phyloP scores from a whole-genome alignment of 1,284 basidiomycete species.

The Mycosarcoma mackinlayi region DNA sequence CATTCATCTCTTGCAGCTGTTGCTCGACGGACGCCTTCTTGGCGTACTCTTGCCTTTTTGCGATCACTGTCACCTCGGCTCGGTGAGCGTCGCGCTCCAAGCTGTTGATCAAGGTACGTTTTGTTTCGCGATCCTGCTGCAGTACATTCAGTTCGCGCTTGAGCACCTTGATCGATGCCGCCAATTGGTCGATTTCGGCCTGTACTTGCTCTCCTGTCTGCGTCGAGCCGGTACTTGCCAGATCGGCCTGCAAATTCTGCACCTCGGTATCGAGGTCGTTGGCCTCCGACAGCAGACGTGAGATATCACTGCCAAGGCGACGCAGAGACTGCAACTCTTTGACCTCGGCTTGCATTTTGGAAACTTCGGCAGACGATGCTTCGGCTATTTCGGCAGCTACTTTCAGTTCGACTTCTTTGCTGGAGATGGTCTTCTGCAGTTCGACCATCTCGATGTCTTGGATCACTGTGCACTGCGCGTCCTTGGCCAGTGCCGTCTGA shows the following conservation, averaged over 20 bases:
- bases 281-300: conserved; percentile 39
- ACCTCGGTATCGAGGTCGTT: conserved; percentile 41
- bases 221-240: conserved; percentile 48
- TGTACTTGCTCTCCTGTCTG: conserved; percentile 60
- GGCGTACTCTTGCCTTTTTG: conserved; percentile 50
- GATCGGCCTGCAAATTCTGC: conserved; percentile 47
- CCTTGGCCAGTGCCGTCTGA: conserved; percentile 76
- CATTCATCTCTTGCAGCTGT: conserved; percentile 72
- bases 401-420: conserved; percentile 70
- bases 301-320: conserved; percentile 46
- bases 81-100: conserved; percentile 49
- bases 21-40: conserved; percentile 42
- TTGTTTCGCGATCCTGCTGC: conserved; percentile 54
- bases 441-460: conserved; percentile 61
- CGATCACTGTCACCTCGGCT: conserved; percentile 69
- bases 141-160: conserved; percentile 55
- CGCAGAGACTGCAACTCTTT: conserved; percentile 47
- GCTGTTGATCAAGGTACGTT: conserved; percentile 44
- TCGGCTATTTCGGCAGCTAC: conserved; percentile 62
- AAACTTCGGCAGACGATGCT: conserved; percentile 30
- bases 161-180: conserved; percentile 49
- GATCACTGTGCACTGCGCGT: conserved; percentile 46
- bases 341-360: conserved; percentile 36
- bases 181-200: conserved; percentile 48
- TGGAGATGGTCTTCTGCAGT: conserved; percentile 76